phyloP scores from a whole-genome alignment of 805 yeast species.

The Nakazawaea sp. region DNA sequence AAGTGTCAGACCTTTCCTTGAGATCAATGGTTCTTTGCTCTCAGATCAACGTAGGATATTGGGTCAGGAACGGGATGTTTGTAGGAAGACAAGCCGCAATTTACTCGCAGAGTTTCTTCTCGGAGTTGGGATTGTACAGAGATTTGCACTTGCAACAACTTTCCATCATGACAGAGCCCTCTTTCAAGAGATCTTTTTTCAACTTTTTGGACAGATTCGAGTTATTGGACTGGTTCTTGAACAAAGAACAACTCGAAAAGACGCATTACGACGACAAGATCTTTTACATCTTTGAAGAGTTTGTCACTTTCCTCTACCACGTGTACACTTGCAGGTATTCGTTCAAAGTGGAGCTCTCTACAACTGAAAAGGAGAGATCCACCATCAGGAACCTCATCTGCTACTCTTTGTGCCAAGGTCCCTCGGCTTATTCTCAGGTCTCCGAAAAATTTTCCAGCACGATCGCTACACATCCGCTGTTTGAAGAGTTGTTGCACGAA shows the following conservation, averaged over 20 bases:
- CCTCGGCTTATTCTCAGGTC: constrained; percentile 48
- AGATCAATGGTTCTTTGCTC: constrained; percentile 54
- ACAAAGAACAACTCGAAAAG: constrained; percentile 23
- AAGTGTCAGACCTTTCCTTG: constrained; percentile 49
- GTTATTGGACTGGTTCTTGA: constrained; percentile 40
- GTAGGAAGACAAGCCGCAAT: constrained; percentile 43
- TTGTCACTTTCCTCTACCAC: constrained; percentile 36
- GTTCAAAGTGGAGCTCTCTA: constrained; percentile 18
- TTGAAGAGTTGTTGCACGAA: constrained; percentile 49
- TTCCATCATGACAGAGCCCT: constrained; percentile 31
- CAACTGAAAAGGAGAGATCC: constrained; percentile 22
- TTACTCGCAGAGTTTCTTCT: constrained; percentile 35
- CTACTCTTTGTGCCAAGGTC: constrained; percentile 43
- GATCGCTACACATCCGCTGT: constrained; percentile 28
- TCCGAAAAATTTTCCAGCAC: constrained; percentile 26
- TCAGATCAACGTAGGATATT: constrained; percentile 57
- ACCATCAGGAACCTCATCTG: constrained; percentile 35
- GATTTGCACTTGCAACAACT: constrained; percentile 42
- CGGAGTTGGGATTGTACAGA: constrained; percentile 33
- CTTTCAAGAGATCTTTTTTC: constrained; percentile 24
- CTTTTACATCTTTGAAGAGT: constrained; percentile 33
- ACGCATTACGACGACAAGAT: constrained; percentile 44
- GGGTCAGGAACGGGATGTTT: constrained; percentile 69
- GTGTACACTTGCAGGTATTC: constrained; percentile 30
- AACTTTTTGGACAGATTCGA: constrained; percentile 53